Percentiles rank a stretch among this genome's conserved stretches.
phyloP scores from a whole-genome alignment of 2,329 filamentous ascomycete genomes.

The Aspergillus sp. region DNA sequence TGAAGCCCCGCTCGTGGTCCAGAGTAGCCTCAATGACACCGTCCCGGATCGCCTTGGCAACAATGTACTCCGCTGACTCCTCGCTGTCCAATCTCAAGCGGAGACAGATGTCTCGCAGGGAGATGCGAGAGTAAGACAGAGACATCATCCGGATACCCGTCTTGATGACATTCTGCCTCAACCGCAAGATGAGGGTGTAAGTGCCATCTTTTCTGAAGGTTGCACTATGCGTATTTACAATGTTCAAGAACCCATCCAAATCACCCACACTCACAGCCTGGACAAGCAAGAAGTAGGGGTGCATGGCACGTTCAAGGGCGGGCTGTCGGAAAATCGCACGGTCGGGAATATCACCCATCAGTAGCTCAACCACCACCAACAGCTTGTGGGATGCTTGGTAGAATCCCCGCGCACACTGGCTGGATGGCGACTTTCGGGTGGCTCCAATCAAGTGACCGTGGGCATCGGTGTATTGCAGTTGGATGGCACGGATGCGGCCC shows the following conservation, averaged over 20 bases:
- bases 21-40: constrained; percentile 94
- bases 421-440: constrained; percentile 90
- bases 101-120: constrained; percentile 93
- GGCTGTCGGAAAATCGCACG: constrained; percentile 89
- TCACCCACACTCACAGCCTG: constrained; percentile 96
- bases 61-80: constrained; percentile 98
- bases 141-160: constrained; percentile 99
- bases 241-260: constrained; percentile 84
- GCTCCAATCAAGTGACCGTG: constrained; percentile 91
- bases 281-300: constrained; percentile 90
- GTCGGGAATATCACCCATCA: constrained; percentile 98
- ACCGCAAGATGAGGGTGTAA: constrained; percentile 88
- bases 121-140: constrained; percentile 94
- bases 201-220: constrained; percentile 91
- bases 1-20: constrained; percentile 90
- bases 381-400: constrained; percentile 95
- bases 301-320: constrained; percentile 77
- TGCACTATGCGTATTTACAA: constrained; percentile 73
- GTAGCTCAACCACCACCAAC: constrained; percentile 88
- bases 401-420: constrained; percentile 83
- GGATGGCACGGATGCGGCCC: constrained; percentile 91
- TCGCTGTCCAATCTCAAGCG: constrained; percentile 89
- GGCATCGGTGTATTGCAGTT: constrained; percentile 93
- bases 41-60: constrained; percentile 95
- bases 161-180: constrained; percentile 98